Evolutionary conservation across 1,284 basidiomycete genomes (phyloP), one percentile per base, ranked within the genome.

Genomic region (Clitocybe nebularis): DNA sequence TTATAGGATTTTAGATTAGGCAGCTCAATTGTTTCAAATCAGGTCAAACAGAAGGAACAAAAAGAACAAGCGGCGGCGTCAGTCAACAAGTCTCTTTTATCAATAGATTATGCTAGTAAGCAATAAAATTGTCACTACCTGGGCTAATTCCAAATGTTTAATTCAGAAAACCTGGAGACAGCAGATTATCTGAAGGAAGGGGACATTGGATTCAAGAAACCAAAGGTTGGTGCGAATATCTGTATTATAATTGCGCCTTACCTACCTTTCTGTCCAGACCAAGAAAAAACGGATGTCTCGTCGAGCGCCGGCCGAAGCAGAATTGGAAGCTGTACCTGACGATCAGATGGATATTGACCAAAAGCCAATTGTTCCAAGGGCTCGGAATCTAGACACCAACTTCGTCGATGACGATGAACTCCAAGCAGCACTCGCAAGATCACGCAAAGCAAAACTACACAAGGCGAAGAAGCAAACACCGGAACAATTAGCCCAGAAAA

Each of bases 331-430:
- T 8, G 58, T 58, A 0, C 67, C 65, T 25, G 68, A 67, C 20
- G 72, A 80, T 51, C 69, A 66, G 46, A 93, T 94, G 88, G 79
- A 88, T 36, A 77, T 92, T 47, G 92, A 93, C 54, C 70, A 79
- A 51, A 81, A 77, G 51, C 76, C 80, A 35, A 65, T 78, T 48
- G 64, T 77, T 37, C 77, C 80, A 47, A 72, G 79, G 52, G 67
- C 68, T 54, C 71, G 83, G 55, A 80, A 93, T 61, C 71, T 85
- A 43, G 81, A 93, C 55, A 74, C 75, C 48, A 95, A 97, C 67
- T 89, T 98, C 62, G 86, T 99, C 50, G 96, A 99, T 67, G 96
- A 99, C 62, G 96, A 99, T 63, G 96, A 99, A 58, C 76, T 99
- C 26, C 93, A 97, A 72, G 90, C 90, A 23, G 91, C 90, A 20